These are phyloP conservation scores for Erodium trifolium DNA, from an alignment of 441 rosid genomes.

Conservation along the genomic window DNA sequence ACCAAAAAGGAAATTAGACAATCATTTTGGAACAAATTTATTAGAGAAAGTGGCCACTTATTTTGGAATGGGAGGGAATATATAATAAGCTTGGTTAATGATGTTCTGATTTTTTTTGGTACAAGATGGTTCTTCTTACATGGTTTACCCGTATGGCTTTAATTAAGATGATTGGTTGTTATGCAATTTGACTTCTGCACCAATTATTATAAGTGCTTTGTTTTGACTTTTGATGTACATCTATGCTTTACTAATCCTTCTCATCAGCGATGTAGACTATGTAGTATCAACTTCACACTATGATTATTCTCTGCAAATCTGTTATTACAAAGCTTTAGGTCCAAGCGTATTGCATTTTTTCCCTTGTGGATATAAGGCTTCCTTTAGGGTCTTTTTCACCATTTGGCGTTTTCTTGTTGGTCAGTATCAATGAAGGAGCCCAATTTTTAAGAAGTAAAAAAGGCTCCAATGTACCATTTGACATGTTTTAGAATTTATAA, in stretches of 20 bases:
- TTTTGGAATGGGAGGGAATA: neutral
- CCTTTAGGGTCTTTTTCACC: neutral
- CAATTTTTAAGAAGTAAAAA: neutral
- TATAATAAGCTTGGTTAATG: constrained; percentile 4
- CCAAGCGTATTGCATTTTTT: neutral
- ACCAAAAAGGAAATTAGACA: neutral
- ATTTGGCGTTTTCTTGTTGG: neutral
- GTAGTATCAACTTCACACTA: neutral
- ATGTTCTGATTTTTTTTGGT: neutral
- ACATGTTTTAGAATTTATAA: neutral
- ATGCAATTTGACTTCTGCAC: neutral
- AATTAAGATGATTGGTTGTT: neutral
- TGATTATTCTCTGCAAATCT: neutral
- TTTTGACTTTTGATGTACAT: neutral
- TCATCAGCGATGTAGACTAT: neutral
- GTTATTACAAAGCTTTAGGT: neutral
- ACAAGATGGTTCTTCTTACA: neutral
- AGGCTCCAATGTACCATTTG: neutral
- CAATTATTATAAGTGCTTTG: neutral
- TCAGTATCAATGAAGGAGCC: neutral
- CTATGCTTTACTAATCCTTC: neutral
- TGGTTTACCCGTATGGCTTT: neutral
- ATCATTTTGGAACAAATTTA: neutral
- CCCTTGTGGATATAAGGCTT: neutral
- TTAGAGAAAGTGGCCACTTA: neutral